phyloP scores from a whole-genome alignment of 1,139 yeast species.

The Lodderomyces elongisporus region DNA sequence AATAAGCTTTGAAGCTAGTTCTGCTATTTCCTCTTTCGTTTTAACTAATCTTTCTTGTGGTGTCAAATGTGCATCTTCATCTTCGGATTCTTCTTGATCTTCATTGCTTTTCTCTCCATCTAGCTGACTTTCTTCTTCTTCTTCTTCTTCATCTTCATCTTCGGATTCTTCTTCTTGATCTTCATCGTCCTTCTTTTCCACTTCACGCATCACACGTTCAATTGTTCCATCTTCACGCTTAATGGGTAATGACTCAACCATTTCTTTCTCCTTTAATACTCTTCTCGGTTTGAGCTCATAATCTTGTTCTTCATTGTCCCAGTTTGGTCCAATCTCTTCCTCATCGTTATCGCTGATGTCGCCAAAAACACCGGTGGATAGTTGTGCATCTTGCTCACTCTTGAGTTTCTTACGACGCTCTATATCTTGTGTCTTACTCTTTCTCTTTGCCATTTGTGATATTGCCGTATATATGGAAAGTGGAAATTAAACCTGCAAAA shows the following conservation, averaged over 20 bases:
- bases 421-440: conserved; percentile 38
- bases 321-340: conserved; percentile 13
- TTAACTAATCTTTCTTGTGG: conserved; percentile 54
- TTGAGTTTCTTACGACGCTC: conserved; percentile 49
- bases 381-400: conserved; percentile 41
- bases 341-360: conserved; percentile 14
- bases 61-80: conserved; percentile 44
- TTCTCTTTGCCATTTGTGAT: conserved; percentile 39
- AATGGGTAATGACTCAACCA: conserved; percentile 77
- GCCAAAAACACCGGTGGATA: conserved; percentile 41
- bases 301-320: conserved; percentile 66
- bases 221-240: conserved; percentile 67
- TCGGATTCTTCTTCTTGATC: conserved; percentile 1
- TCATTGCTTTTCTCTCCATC: conserved; percentile 15
- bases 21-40: conserved; percentile 81
- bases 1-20: conserved; percentile 66
- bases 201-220: conserved; percentile 48
- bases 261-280: conserved; percentile 26
- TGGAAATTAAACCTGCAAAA: too few species aligned
- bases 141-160: conserved; percentile 15
- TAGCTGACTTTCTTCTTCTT: conserved; percentile 21
- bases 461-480: too few species aligned
- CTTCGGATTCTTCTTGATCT: conserved; percentile 29
- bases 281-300: conserved; percentile 61
- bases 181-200: background rate